Evolutionary conservation across 2,329 filamentous ascomycete species (phyloP).

Genomic region (Beauveria rudraprayagi): DNA sequence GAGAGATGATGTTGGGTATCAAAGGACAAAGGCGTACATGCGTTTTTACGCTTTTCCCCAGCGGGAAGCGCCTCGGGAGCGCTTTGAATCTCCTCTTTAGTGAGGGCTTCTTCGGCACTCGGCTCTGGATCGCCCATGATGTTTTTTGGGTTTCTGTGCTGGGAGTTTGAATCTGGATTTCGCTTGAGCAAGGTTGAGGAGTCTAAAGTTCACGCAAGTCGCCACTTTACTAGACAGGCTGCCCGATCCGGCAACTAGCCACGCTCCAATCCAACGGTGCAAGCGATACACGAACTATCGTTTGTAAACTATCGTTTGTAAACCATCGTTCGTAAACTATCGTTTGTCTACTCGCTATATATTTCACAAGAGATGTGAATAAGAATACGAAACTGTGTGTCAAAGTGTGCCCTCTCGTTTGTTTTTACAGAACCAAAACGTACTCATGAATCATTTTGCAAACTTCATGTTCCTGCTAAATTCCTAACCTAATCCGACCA

Average conservation of each 20-base stretch:
- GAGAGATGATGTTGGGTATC: no score
- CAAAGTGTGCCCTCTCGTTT: not conserved
- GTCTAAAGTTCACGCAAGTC: not conserved
- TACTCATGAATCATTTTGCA: not conserved
- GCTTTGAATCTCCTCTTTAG: slow-evolving; percentile 30
- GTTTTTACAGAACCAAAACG: not conserved
- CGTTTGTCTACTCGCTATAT: no score
- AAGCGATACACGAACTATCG: no score
- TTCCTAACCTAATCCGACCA: not conserved
- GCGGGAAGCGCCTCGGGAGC: slow-evolving; percentile 22
- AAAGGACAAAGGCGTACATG: slow-evolving; percentile 25
- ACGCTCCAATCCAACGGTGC: not conserved
- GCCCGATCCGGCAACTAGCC: not conserved
- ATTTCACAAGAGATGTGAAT: no score
- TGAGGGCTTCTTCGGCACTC: slow-evolving; percentile 33
- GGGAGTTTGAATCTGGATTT: not conserved
- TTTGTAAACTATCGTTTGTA: no score
- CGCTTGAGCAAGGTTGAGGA: not conserved
- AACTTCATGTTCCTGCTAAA: not conserved
- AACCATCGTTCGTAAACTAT: no score
- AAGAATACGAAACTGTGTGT: not conserved
- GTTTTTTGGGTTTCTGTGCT: not conserved
- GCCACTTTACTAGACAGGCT: not conserved
- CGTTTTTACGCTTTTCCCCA: slow-evolving; percentile 26
- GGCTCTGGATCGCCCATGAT: slow-evolving; percentile 20